A percentile compares a stretch with the other conserved stretches of the same genome.
Conservation (phyloP, 768 basidiomycete genomes). For the Lepiota brunneoincarnata region DNA sequence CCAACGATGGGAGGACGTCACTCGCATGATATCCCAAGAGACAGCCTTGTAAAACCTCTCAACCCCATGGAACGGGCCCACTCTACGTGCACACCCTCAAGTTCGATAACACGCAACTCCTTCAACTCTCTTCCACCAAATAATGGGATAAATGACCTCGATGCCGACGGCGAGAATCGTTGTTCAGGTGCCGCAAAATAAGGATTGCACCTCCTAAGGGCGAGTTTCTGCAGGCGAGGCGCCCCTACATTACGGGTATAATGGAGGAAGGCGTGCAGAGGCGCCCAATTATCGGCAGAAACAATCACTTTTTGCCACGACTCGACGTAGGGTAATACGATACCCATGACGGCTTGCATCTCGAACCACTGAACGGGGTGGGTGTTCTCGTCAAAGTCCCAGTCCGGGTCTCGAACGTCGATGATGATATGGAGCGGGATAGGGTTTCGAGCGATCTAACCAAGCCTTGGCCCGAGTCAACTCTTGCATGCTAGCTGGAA, state of each 20-base stretch:
- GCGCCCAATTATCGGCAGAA: conserved; percentile 60
- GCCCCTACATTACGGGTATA: conserved; percentile 30
- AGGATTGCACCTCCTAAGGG: conserved; percentile 55
- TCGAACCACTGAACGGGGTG: conserved; percentile 41
- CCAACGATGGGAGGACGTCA: conserved; percentile 52
- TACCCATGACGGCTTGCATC: conserved; percentile 43
- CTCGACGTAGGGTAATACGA: conserved; percentile 40
- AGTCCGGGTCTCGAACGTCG: conserved; percentile 56
- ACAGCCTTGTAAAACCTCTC: conserved; percentile 40
- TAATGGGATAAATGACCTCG: conserved; percentile 38
- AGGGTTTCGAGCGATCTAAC: conserved; percentile 41
- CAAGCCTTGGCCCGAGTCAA: conserved; percentile 33
- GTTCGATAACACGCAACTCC: conserved; percentile 37
- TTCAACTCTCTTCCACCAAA: conserved; percentile 36
- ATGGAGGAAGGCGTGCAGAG: conserved; percentile 50
- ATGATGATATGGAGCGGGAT: conserved; percentile 50
- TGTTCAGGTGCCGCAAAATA: conserved; percentile 47
- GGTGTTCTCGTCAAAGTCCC: conserved; percentile 49
- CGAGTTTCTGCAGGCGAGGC: conserved; percentile 37
- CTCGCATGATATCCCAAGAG: conserved; percentile 55
- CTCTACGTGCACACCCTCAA: conserved; percentile 58
- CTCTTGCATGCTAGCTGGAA: conserved; percentile 37
- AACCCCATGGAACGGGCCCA: conserved; percentile 42
- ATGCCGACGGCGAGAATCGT: conserved; percentile 38
- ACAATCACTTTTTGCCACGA: conserved; percentile 50